Conservation (phyloP, 1,284 basidiomycete species). For the Malassezia pachydermatis region DNA sequence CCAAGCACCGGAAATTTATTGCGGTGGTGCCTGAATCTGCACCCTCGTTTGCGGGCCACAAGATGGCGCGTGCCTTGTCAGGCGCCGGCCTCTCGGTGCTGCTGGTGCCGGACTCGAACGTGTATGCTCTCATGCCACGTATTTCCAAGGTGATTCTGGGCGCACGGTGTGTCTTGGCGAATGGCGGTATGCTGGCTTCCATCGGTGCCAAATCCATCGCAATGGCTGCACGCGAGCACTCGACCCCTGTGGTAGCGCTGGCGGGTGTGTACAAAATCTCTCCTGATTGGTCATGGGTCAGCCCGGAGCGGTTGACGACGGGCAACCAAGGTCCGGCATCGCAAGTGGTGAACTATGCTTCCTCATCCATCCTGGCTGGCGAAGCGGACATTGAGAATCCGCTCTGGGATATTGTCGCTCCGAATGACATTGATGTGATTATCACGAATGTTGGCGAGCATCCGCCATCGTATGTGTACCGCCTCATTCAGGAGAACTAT, state of each 20-base stretch:
- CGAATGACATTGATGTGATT: constrained; percentile 81
- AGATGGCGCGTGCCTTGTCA: constrained; percentile 60
- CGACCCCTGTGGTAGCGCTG: constrained; percentile 84
- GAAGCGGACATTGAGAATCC: constrained; percentile 83
- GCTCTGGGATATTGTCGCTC: constrained; percentile 85
- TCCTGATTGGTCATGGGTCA: constrained; percentile 70
- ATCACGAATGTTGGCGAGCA: constrained; percentile 69
- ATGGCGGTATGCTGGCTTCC: constrained; percentile 84
- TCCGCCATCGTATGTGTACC: constrained; percentile 45
- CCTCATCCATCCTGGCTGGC: constrained; percentile 55
- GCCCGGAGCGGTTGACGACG: constrained; percentile 19
- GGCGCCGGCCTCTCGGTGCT: constrained; percentile 83
- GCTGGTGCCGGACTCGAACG: constrained; percentile 85
- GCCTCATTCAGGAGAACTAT: constrained; percentile 47
- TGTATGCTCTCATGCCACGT: constrained; percentile 90
- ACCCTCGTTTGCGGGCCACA: constrained; percentile 74
- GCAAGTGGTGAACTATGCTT: constrained; percentile 55
- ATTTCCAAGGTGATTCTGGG: constrained; percentile 92
- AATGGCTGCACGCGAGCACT: constrained; percentile 79
- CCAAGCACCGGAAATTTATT: constrained; percentile 82
- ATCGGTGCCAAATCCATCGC: constrained; percentile 74
- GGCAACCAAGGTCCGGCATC: constrained; percentile 54
- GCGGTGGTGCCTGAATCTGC: constrained; percentile 92
- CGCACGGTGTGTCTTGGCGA: constrained; percentile 84
- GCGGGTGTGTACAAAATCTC: constrained; percentile 93